Percentiles rank a stretch among this genome's conserved stretches.
phyloP scores from a whole-genome alignment of 2,329 filamentous ascomycete genomes.

The Beauveria pseudobassiana region DNA sequence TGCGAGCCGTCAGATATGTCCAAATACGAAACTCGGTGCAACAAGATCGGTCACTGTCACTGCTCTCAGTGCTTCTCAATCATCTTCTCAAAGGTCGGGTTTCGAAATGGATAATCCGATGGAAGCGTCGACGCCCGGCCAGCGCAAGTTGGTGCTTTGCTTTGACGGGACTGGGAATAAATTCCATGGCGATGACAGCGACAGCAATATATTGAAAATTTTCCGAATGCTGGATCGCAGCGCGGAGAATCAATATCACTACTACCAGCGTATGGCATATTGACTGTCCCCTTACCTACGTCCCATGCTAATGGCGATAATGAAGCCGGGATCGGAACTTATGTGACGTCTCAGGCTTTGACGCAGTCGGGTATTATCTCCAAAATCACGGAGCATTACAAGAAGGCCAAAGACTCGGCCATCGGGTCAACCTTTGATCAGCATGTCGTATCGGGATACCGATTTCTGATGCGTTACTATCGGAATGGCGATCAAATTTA shows the following conservation, averaged over 20 bases:
- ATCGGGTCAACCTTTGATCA: constrained; percentile 74
- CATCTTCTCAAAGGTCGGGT: too few relatives aligned
- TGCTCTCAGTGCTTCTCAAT: not conserved
- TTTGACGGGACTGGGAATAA: constrained; percentile 60
- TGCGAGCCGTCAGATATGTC: not conserved
- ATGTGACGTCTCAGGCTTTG: constrained; percentile 54
- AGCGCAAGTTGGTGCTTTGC: constrained; percentile 48
- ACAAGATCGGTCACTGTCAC: not conserved
- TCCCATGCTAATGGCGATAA: constrained; percentile 1
- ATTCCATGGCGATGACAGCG: constrained; percentile 54
- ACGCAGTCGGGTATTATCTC: constrained; percentile 49
- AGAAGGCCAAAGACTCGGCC: constrained; percentile 71
- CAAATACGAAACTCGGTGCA: not conserved
- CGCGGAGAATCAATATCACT: constrained; percentile 54
- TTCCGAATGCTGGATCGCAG: constrained; percentile 62
- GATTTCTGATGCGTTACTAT: constrained; percentile 70
- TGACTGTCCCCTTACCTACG: fast-evolving
- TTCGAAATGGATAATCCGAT: not conserved
- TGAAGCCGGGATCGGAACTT: constrained; percentile 63
- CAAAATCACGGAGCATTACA: constrained; percentile 57
- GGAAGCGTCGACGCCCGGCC: constrained; percentile 9
- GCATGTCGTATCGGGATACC: constrained; percentile 77
- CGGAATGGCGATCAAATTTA: constrained; percentile 57
- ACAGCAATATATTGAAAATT: constrained; percentile 62
- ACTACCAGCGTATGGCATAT: constrained; percentile 48